Evolutionary conservation across 352 stramenopile species (phyloP).

Genomic region (Phytophthora pini): DNA sequence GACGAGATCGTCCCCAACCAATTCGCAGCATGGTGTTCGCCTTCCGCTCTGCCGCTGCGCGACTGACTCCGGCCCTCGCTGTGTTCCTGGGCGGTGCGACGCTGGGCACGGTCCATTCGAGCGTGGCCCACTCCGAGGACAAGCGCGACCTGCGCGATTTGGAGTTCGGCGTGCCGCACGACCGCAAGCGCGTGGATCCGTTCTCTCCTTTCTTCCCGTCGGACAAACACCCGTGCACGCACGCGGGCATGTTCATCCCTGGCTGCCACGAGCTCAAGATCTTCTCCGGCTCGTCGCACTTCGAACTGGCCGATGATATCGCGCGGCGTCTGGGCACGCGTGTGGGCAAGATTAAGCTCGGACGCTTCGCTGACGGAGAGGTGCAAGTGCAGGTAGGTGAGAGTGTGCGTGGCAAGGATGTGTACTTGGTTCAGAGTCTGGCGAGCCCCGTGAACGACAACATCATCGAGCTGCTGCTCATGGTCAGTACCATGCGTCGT

Average conservation of each 20-base stretch:
- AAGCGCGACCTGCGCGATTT: slow-evolving; percentile 85
- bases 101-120: slow-evolving; percentile 50
- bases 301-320: slow-evolving; percentile 91
- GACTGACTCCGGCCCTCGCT: slow-evolving; percentile 50
- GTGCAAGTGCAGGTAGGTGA: slow-evolving; percentile 94
- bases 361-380: slow-evolving; percentile 93
- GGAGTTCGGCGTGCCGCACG: slow-evolving; percentile 85
- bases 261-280: slow-evolving; percentile 94
- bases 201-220: slow-evolving; percentile 91
- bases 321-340: slow-evolving; percentile 86
- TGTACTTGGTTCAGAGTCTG: slow-evolving; percentile 95
- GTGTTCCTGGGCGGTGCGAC: slow-evolving; percentile 64
- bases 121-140: slow-evolving; percentile 51
- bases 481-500: slow-evolving; percentile 94
- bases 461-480: slow-evolving; percentile 95
- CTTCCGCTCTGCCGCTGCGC: slow-evolving; percentile 52
- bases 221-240: slow-evolving; percentile 91
- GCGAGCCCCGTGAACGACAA: slow-evolving; percentile 94
- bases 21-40: slow-evolving; percentile 63
- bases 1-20: background rate
- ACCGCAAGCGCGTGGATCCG: slow-evolving; percentile 89
- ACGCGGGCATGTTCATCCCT: slow-evolving; percentile 92
- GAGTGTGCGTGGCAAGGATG: slow-evolving; percentile 93
- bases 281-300: slow-evolving; percentile 92
- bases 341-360: slow-evolving; percentile 89